Evolutionary conservation across 306 rosid genomes (phyloP), one percentile per base, ranked within the genome.

Genomic region (Pterocarpus santalinus): DNA sequence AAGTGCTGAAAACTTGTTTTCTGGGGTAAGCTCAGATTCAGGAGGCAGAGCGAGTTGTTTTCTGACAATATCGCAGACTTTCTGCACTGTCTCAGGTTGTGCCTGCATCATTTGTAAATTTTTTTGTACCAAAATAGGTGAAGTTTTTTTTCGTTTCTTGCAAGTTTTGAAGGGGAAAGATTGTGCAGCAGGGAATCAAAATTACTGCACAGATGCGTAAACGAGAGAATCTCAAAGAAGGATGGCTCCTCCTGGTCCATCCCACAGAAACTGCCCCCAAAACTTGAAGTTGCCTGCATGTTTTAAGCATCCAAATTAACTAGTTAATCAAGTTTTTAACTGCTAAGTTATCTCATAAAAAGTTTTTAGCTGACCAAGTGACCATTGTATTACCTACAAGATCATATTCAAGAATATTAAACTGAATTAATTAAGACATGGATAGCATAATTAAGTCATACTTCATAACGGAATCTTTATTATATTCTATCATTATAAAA

Each of bases 131-230:
- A 66, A 71, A 75, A 82, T 35, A 4, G n/a, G 66, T 63, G 55
- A 56, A 78, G 8, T 41, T 72, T 2, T 64, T 47, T 41, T 64
- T 28, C 3, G 1, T 30, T 74, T 13, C 38, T 15, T 72, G 35
- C 61, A 11, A 36, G 14, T 30, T 34, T 77, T 36, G 14, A 49
- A 13, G 34, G 14, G 1, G 14, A 53, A 34, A 73, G 15, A 67
- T 55, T 5, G 3, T 16, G 15, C 2, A 41, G 58, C 62, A 39
- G 17, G 44, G 73, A 71, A n/a, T 10, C 11, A n/a, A 57, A 82
- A 89, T 88, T 74, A 94, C 93, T 12, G 85, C 81, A 72, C 79
- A 87, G 58, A 94, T 75, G 65, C 76, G 87, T 65, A 88, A 82
- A 49, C 86, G 80, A 4, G 88, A 85, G 60, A 85, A 74, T 72